Conservation (phyloP, 1,284 basidiomycete species). For the Meira nashicola region DNA sequence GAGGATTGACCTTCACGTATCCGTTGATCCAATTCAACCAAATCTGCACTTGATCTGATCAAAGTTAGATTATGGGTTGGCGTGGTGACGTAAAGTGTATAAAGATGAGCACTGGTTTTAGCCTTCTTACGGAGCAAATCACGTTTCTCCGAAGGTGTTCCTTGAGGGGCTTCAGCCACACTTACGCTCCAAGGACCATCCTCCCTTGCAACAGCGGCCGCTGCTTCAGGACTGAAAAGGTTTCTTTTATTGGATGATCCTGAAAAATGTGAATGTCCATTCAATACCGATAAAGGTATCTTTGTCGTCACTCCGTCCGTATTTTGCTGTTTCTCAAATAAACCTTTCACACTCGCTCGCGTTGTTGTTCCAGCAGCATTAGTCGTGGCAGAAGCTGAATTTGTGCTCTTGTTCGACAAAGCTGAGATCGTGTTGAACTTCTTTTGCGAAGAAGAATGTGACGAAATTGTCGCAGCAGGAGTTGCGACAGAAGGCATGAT, state of each 20-base stretch:
- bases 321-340: constrained; percentile 22
- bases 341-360: constrained; percentile 28
- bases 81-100: constrained; percentile 58
- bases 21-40: constrained; percentile 71
- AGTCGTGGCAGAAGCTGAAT: constrained; percentile 13
- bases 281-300: too few relatives aligned
- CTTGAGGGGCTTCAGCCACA: constrained; percentile 61
- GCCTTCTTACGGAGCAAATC: constrained; percentile 28
- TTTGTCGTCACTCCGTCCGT: constrained; percentile 13
- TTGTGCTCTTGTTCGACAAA: constrained; percentile 17
- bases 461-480: not conserved
- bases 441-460: constrained; percentile 14
- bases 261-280: constrained; percentile 54
- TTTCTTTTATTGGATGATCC: constrained; percentile 59
- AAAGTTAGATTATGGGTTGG: constrained; percentile 82
- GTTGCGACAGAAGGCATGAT: constrained; percentile 10
- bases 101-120: constrained; percentile 41
- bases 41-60: constrained; percentile 68
- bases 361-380: constrained; percentile 14
- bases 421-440: constrained; percentile 40
- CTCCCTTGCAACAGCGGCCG: constrained; percentile 44
- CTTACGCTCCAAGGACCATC: constrained; percentile 70
- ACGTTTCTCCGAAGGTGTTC: not conserved
- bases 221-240: constrained; percentile 56
- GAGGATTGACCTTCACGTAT: constrained; percentile 53